Evolutionary conservation across 306 rosid genomes (phyloP), one percentile per base, ranked within the genome.

Genomic region (Vigna mungo): DNA sequence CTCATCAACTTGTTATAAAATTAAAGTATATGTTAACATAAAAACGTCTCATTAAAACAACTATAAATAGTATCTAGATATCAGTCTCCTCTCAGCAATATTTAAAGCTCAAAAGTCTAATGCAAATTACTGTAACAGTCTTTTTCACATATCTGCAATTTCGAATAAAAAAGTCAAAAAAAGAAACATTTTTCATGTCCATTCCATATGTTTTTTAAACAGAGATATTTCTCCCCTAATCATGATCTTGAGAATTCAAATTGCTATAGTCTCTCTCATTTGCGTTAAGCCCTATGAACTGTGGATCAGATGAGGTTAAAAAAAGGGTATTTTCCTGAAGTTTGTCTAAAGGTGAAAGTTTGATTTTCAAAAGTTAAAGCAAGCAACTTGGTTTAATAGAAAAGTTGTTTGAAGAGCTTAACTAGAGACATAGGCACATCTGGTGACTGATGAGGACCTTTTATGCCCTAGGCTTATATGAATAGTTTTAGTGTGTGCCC

Each of bases 381-480:
- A 88, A 89, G 91, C 84, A 65, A 81, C 89, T 88, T 89, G 72
- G 89, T 84, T 81, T 68, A 72, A 71, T 71, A 79, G 88, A 88
- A 92, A 88, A 84, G 93, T 80, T 62, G 9, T 25, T 54, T 46
- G 25, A 36, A 72, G 53, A 68, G 76, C 73, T 79, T 72, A 48
- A 37, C 84, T 52, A 78, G 79, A 65, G 76, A 70, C 43, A 30
- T 56, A 75, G 81, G 82, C 78, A 63, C 69, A 75, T 84, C 63
- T 34, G 73, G 11, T 34, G 61, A 71, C 60, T 9, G 10, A 10
- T 9, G 60, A 54, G 82, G 71, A 46, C 69, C 21, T 23, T 84
- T 34, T 79, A 47, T 73, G 16, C 66, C 51, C 66, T 69, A 76
- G 49, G 25, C 32, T 66, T 43, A 44, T 20, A 34, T 82, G 56